Evolutionary conservation across 2,329 filamentous ascomycete species (phyloP), one percentile per base, ranked within the genome.

Genomic region (Metarhizium robertsii): DNA sequence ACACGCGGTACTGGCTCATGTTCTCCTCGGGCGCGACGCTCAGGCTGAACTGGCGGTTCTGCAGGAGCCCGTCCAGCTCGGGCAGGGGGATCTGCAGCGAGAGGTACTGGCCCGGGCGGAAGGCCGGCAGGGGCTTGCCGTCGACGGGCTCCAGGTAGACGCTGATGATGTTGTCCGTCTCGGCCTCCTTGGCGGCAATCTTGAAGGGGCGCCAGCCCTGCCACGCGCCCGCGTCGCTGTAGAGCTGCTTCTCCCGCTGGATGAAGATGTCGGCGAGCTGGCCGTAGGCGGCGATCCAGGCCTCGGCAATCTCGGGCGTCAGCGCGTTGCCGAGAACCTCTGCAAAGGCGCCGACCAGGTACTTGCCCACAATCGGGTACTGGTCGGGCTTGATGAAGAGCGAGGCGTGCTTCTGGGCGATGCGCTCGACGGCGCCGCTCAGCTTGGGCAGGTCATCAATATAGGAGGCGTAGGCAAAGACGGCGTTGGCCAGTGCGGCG

Each of bases 1-100:
- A 87, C 71, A 92, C 84, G 54, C 88, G 81, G 70, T 89, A 89
- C 69, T 83, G 79, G 16, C 74, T 73, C 7, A 76, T 77, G 50
- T 77, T 74, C n/a, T 61, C 61, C 29, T 61, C 60, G 4, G 76
- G 75, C 2, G 72, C 75, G 62, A 88, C 83, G 64, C 82, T 87
- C 55, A 92, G 75, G 50, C 84, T 88, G 73, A 90, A 92, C 73
- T 92, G 88, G 55, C 88, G 74, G 56, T 83, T 82, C 69, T 92
- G 89, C 56, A 77, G 71, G 61, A 85, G 76, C n/a, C 80, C 79
- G 16, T 61, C 63, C 25, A 87, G 75, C 50, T 77, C 73, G 0
- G 84, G 81, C 0, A 90, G 77, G 49, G 78, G 73, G 1, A 87
- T 68, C 60, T 80, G 80, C 53, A 91, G 69, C 46, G 82, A 86